Base-by-base conservation (phyloP, 2,329 filamentous ascomycete species). In the Whalleya microplaca region DNA sequence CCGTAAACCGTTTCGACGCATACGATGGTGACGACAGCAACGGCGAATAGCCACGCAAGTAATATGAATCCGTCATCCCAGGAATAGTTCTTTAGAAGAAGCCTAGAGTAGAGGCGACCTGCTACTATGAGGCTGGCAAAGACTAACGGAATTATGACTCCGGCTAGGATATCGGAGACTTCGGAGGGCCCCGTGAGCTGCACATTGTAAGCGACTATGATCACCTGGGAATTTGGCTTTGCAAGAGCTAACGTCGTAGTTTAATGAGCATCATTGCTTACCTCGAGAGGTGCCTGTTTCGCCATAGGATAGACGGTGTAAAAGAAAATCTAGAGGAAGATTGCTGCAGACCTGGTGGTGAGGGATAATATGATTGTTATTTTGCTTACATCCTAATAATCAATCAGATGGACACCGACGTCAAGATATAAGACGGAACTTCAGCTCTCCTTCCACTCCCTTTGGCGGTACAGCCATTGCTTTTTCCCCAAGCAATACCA, bases 31-130 rank as follows among this genome's bases (percentile, higher is more conserved):
- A 62, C 60, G 41, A 62, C 54, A 14, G 60, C 48, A 14, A 60
- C 29, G 57, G 60, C 60, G 45, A 62, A 62, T 4, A 60, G 21
- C 60, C 60, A 62, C 1, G 60, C 60, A 41, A 62, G 42, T 7
- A 62, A 43, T 21, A 62, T 60, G 32, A 55, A 55, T 10, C 46
- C 60, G 49, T 62, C 60, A 16, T 62, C 60, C 60, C 60, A 62
- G 57, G 57, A 62, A 16, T 60, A 54, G 27, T 62, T 62, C 40
- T 56, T 62, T 6, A 62, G 32, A 8, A 62, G 29, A 20, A 60
- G 21, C 21, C 60, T 51, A 32, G 60, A 60, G 44, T 62, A 62
- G 8, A 62, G 60, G n/a, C 60, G 60, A 9, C 57, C 60, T 21
- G 58, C 43, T 6, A 62, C 60, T 23, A 60, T 37, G 14, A 62